These are phyloP conservation scores for Micromonas commoda DNA, from an alignment of 139 green algal species.

Conservation along the genomic window DNA sequence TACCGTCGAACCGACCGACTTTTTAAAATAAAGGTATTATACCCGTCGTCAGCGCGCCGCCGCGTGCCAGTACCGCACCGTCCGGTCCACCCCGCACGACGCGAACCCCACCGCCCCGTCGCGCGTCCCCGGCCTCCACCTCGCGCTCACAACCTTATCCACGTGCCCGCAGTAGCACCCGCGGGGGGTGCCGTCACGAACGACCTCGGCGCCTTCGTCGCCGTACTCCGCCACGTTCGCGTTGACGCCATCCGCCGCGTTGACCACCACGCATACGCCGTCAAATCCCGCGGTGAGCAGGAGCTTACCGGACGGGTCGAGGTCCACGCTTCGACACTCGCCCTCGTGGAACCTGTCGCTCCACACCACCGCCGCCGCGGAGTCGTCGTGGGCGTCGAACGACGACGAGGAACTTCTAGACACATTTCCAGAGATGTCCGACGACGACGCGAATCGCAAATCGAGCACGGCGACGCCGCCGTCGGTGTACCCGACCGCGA, in stretches of 20 bases:
- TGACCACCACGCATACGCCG: not conserved
- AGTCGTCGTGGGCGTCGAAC: too few relatives aligned
- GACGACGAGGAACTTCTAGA: too few relatives aligned
- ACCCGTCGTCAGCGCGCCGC: too few relatives aligned
- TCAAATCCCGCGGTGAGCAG: not conserved
- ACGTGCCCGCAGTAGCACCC: not conserved
- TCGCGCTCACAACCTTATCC: not conserved
- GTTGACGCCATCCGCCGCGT: not conserved
- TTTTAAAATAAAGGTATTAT: too few relatives aligned
- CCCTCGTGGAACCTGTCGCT: not conserved
- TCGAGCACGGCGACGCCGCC: not conserved
- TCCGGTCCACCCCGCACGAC: not conserved
- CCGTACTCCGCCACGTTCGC: too few relatives aligned
- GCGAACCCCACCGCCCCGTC: not conserved
- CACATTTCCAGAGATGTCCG: too few relatives aligned
- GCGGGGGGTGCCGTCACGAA: not conserved
- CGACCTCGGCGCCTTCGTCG: too few relatives aligned
- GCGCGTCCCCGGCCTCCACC: not conserved
- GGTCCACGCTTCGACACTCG: not conserved
- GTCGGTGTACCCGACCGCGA: not conserved
- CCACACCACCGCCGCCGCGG: not conserved
- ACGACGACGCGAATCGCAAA: not conserved
- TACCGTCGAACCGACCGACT: too few relatives aligned
- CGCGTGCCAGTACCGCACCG: not conserved
- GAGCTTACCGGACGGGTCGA: not conserved